Evolutionary conservation across 805 yeast genomes (phyloP), one percentile per base, ranked within the genome.

Genomic region (Millerozyma acaciae): DNA sequence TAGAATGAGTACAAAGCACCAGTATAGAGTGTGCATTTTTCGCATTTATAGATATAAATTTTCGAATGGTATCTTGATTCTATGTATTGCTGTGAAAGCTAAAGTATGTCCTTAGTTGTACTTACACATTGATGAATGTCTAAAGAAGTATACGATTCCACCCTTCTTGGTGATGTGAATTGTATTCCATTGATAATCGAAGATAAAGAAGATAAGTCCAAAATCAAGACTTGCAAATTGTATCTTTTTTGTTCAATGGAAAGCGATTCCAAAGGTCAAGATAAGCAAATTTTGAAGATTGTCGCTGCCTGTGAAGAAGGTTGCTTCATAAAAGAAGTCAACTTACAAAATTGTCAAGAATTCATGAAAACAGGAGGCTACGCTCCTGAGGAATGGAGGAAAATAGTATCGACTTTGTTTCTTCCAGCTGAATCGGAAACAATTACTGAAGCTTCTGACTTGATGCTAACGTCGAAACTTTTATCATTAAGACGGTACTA

Each of bases 221-320:
- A n/a, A n/a, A n/a, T n/a, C n/a, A n/a, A n/a, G n/a, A n/a, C n/a
- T n/a, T n/a, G n/a, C n/a, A n/a, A n/a, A n/a, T n/a, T n/a, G n/a
- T n/a, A n/a, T n/a, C n/a, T n/a, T n/a, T n/a, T n/a, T n/a, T n/a
- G n/a, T n/a, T n/a, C n/a, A n/a, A n/a, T n/a, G n/a, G 33, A 30
- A 8, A 25, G 34, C 15, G 10, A 17, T 10, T 33, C 37, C 3
- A 29, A 32, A 19, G 28, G 26, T 12, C 40, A 32, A 6, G 21
- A 28, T 24, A n/a, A n/a, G n/a, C n/a, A n/a, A n/a, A n/a, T n/a
- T n/a, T n/a, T n/a, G n/a, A n/a, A n/a, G n/a, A n/a, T n/a, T n/a
- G n/a, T n/a, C 4, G 53, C 49, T 4, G 37, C 43, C 3, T 43
- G 45, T 29, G 44, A 40, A 20, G 55, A 49, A 27, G 59, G 57